Base-by-base conservation (phyloP, 495 filamentous ascomycete genomes). In the Sphaerosporella brunnea region DNA sequence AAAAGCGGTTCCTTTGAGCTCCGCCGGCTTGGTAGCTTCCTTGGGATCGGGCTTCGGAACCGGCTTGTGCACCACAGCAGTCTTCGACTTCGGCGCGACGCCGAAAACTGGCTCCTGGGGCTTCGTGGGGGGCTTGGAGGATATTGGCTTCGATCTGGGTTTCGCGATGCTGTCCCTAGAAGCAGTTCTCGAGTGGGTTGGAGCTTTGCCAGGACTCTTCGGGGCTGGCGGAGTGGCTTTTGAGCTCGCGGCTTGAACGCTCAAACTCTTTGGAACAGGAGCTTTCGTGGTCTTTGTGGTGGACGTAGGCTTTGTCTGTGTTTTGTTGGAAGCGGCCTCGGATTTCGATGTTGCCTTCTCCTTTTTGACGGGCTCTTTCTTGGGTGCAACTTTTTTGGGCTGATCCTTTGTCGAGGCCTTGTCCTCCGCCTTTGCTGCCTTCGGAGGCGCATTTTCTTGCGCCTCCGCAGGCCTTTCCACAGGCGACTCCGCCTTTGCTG, bases 1-100 rank as follows among this genome's bases (percentile, higher is more conserved):
- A 37, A 59, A 59, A 28, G 51, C 55, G n/a, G 56, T 51, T 20
- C 56, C 53, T 20, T 54, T 57, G 25, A 59, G 50, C 9, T 53
- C 53, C 13, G 52, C 51, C 35, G 56, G 56, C 18, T 59, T 59
- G 18, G 40, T 52, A 10, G 49, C 32, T 32, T 59, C 55, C 28
- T 49, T 41, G 16, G 49, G 13, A 20, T 47, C 43, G 19, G 51
- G 38, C 36, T 59, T 59, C 11, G 37, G 20, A 11, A 51, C 51
- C 11, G 13, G 7, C 45, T 59, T 59, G 18, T 51, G 53, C 7
- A 48, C 16, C 4, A 28, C 23, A 28, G 30, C 8, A 1, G 13
- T 23, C 45, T 45, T 54, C 49, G 45, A 11, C 18, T 59, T 58
- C 21, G 49, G 32, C 19, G 44, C 23, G n/a, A n/a, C n/a, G 11